Conservation (phyloP, 495 filamentous ascomycete species). For the Glutinoglossum americanum region DNA sequence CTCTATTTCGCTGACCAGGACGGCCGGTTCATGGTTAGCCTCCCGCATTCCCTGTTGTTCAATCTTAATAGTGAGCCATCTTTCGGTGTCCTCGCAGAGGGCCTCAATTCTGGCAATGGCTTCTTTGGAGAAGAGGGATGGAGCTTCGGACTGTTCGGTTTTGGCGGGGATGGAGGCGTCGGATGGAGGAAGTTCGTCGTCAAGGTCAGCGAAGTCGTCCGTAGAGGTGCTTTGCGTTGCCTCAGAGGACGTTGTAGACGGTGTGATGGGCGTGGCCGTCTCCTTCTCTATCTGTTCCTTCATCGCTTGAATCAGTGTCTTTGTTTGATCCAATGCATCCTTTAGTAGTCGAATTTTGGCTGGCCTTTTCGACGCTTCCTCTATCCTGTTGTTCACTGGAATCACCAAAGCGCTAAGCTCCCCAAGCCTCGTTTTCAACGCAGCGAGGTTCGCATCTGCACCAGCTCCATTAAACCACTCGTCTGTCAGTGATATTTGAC, state of each 20-base stretch:
- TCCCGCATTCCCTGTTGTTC: slow-evolving; percentile 8
- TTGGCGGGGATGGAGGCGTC: slow-evolving; percentile 19
- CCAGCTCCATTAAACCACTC: slow-evolving; percentile 89
- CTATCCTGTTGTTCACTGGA: slow-evolving; percentile 43
- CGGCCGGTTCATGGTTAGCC: not conserved
- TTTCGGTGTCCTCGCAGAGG: slow-evolving; percentile 9
- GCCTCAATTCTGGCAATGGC: slow-evolving; percentile 28
- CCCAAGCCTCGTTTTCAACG: slow-evolving; percentile 49
- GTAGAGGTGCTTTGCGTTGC: slow-evolving; percentile 14
- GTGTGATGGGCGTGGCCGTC: slow-evolving; percentile 19
- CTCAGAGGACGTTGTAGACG: slow-evolving; percentile 21
- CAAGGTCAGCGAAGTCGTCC: slow-evolving; percentile 36
- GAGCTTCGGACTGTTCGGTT: slow-evolving; percentile 17
- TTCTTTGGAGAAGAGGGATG: slow-evolving; percentile 36
- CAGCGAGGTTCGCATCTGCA: slow-evolving; percentile 44
- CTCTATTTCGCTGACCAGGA: slow-evolving; percentile 8
- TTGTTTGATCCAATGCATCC: slow-evolving; percentile 35
- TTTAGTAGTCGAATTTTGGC: slow-evolving; percentile 39
- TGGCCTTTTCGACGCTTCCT: slow-evolving; percentile 44
- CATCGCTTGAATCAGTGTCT: slow-evolving; percentile 27
- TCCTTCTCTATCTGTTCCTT: slow-evolving; percentile 22
- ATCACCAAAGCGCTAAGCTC: slow-evolving; percentile 46
- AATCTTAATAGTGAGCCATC: slow-evolving; percentile 12
- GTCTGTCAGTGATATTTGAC: slow-evolving; percentile 40
- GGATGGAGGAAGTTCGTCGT: slow-evolving; percentile 22